Conservation (phyloP, 371 early-diverging fungal genomes). For the Rhizomucor miehei region DNA sequence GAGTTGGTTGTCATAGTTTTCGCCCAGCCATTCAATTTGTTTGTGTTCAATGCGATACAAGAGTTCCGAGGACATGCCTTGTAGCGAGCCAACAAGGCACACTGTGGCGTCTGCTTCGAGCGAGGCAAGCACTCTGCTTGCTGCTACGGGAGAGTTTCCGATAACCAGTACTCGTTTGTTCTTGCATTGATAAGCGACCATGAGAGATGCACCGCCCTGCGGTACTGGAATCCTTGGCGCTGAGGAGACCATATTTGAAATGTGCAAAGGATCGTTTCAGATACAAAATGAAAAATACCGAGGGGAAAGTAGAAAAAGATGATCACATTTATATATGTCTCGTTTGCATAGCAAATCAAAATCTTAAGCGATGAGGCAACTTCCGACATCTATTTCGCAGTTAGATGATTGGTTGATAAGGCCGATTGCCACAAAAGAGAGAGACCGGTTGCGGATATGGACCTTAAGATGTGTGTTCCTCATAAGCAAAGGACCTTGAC, state of each 20-base stretch:
- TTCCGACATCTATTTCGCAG: background rate
- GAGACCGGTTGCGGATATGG: no score
- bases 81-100: conserved; percentile 40
- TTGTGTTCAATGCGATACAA: conserved; percentile 43
- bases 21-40: conserved; percentile 46
- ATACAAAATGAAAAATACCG: background rate
- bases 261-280: background rate
- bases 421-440: no score
- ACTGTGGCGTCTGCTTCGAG: conserved; percentile 74
- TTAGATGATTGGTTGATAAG: conserved; percentile 6
- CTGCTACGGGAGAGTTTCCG: conserved; percentile 63
- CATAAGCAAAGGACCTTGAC: no score
- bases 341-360: conserved; percentile 1
- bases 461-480: no score
- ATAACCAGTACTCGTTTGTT: conserved; percentile 59
- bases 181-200: conserved; percentile 63
- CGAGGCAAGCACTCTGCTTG: conserved; percentile 61
- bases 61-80: conserved; percentile 51
- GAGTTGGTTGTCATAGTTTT: conserved; percentile 2
- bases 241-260: background rate
- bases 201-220: conserved; percentile 67
- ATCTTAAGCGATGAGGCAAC: conserved; percentile 11
- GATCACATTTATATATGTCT: no score
- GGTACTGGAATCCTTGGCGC: conserved; percentile 23
- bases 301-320: background rate